Evolutionary conservation across 2,329 filamentous ascomycete species (phyloP).

Genomic region (Fusarium nodosum): DNA sequence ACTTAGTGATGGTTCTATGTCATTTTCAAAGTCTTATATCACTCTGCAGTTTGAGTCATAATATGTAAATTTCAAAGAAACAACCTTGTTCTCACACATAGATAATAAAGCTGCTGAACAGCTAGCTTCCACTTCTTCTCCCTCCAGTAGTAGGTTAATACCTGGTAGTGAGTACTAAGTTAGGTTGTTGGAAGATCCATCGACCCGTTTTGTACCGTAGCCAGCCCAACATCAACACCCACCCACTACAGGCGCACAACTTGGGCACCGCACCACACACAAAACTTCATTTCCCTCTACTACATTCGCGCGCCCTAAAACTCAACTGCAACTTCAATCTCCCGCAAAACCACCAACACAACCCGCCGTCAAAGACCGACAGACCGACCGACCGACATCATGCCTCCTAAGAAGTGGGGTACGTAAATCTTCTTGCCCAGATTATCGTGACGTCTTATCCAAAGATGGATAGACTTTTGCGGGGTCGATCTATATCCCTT

Average conservation of each 20-base stretch:
- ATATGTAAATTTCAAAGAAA: no score
- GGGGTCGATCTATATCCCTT: constrained; percentile 21
- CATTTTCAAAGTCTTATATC: no score
- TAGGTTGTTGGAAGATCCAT: constrained; percentile 31
- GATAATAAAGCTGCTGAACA: no score
- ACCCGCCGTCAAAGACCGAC: not conserved
- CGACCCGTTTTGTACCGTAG: constrained; percentile 44
- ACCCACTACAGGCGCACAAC: constrained; percentile 39
- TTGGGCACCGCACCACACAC: constrained; percentile 29
- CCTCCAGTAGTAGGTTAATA: not conserved
- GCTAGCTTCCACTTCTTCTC: no score
- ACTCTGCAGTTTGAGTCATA: no score
- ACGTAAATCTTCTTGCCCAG: constrained; percentile 46
- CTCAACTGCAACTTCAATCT: constrained; percentile 7
- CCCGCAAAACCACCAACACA: constrained; percentile 27
- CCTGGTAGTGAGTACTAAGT: not conserved
- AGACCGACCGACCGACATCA: constrained; percentile 52
- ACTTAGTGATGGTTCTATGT: not conserved
- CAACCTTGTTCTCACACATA: no score
- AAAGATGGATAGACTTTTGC: constrained; percentile 30
- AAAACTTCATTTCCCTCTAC: constrained; percentile 40
- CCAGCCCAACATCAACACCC: constrained; percentile 37
- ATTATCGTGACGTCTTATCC: constrained; percentile 25
- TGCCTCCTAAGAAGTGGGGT: constrained; percentile 62
- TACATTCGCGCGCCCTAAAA: constrained; percentile 26